Evolutionary conservation across 2,329 filamentous ascomycete genomes (phyloP).

Genomic region (Neofusicoccum cordaticola): DNA sequence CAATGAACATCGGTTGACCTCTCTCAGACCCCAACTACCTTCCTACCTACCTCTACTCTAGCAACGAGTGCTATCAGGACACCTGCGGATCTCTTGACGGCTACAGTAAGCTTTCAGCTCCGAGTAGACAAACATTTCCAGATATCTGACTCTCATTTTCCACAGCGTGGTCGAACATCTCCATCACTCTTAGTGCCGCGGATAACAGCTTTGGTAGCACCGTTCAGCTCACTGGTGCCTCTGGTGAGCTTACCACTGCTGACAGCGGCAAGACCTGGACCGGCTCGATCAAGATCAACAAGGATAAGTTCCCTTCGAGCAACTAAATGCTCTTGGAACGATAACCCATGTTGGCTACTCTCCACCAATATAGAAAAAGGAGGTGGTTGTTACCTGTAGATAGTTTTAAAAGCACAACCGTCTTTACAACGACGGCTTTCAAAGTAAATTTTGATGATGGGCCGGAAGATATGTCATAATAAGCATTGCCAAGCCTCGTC

Average conservation of each 20-base stretch:
- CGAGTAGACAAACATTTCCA: too few relatives aligned
- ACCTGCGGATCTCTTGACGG: slow-evolving; percentile 13
- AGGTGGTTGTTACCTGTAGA: too few relatives aligned
- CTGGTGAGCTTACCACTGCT: neutral
- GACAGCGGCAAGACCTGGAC: slow-evolving; percentile 20
- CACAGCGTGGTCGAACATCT: slow-evolving; percentile 14
- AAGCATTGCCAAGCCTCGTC: too few relatives aligned
- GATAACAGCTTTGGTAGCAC: slow-evolving; percentile 14
- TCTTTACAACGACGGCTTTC: too few relatives aligned
- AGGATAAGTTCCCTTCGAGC: neutral
- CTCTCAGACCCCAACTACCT: neutral
- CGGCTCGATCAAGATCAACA: slow-evolving; percentile 14
- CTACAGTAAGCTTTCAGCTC: neutral
- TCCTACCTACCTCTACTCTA: slow-evolving; percentile 22
- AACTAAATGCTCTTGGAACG: too few relatives aligned
- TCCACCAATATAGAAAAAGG: too few relatives aligned
- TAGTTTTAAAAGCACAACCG: too few relatives aligned
- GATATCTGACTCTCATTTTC: neutral
- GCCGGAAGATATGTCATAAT: too few relatives aligned
- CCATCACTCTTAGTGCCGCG: slow-evolving; percentile 10
- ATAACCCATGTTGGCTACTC: too few relatives aligned
- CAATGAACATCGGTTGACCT: neutral
- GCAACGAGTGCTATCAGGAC: slow-evolving; percentile 16
- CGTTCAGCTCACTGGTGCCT: neutral
- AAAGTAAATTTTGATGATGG: too few relatives aligned